Base-by-base conservation (phyloP, 2,329 filamentous ascomycete species). In the Claviceps spartinae region DNA sequence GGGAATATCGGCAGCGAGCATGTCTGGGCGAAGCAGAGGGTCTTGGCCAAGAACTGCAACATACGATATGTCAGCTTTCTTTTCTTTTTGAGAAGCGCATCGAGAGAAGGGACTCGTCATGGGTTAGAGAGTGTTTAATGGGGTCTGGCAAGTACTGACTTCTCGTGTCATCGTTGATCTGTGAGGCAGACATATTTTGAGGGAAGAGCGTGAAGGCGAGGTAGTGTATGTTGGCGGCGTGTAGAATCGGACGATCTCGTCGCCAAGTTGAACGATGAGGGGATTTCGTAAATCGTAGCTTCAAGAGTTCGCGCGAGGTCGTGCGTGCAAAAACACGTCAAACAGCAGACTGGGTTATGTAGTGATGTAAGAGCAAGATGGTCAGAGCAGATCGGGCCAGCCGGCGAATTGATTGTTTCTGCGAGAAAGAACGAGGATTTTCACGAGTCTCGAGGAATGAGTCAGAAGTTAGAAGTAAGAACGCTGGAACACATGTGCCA, bases 21-120 rank as follows among this genome's bases (percentile, higher is more conserved):
- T 81, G 60, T 86, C 84, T 44, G 91, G 91, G 47, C 88, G 85
- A 67, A 95, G 93, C 65, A 97, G 75, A 63, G 91, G 88, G 70
- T 96, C 90, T 77, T 96, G 91, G 60, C 89, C 89, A 65, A 94
- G 75, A 70, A 96, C 91, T 96, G 54, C n/a, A 18, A 20, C 11
- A 16, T 16, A 30, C 4, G 43, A 18, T 7, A 8, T 26, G 58
- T 66, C 53, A 63, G 59, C 51, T 20, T 48, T 44, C 38, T 4
- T 45, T 22, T 2, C 42, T 14, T 11, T 2, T 8, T 45, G 22
- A 45, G 22, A 46, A n/a, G 24, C 24, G 26, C 20, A 9, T 30
- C 18, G 16, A 43, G 8, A 11, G 18, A 11, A 16, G 14, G 7
- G 14, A 20, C 4, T 16, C 4, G 44, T 18, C 3, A 18, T 34